phyloP scores from a whole-genome alignment of 2,329 filamentous ascomycete genomes.

The Taxawa tesnikishii region DNA sequence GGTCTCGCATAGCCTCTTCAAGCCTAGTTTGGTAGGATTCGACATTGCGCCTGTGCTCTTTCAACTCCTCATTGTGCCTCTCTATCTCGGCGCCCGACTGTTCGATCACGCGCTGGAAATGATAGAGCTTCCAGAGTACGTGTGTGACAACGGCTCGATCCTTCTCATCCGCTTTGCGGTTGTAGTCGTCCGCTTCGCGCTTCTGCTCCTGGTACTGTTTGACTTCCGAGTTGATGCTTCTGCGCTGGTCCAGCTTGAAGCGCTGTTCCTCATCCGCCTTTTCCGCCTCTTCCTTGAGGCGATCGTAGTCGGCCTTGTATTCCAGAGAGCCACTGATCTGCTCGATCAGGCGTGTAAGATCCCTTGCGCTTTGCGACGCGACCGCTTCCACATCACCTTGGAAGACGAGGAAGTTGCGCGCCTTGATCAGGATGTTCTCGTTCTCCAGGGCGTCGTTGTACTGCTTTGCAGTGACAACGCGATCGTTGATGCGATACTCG shows the following conservation, averaged over 20 bases:
- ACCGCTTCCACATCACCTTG: slow-evolving; percentile 97
- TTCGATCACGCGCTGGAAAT: slow-evolving; percentile 88
- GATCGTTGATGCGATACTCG: slow-evolving; percentile 95
- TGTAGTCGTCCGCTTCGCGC: slow-evolving; percentile 85
- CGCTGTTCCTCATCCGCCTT: slow-evolving; percentile 80
- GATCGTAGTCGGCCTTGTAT: slow-evolving; percentile 88
- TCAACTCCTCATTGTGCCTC: slow-evolving; percentile 86
- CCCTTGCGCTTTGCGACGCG: slow-evolving; percentile 85
- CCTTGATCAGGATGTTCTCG: slow-evolving; percentile 96
- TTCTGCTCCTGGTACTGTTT: slow-evolving; percentile 97
- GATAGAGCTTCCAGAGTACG: slow-evolving; percentile 91
- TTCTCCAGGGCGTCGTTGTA: slow-evolving; percentile 88
- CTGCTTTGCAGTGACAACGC: slow-evolving; percentile 72
- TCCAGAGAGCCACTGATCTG: slow-evolving; percentile 96
- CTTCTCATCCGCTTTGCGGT: slow-evolving; percentile 78
- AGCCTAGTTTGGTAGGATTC: slow-evolving; percentile 72
- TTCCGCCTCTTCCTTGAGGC: slow-evolving; percentile 73
- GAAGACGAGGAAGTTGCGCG: slow-evolving; percentile 94
- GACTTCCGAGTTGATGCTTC: slow-evolving; percentile 94
- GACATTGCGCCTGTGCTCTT: slow-evolving; percentile 79
- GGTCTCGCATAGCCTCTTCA: slow-evolving; percentile 72
- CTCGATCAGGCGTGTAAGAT: slow-evolving; percentile 86
- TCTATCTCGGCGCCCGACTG: slow-evolving; percentile 83
- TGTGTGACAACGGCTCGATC: slow-evolving; percentile 88
- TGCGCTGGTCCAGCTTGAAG: slow-evolving; percentile 75